Percentiles rank a stretch among this genome's conserved stretches.
Conservation (phyloP, 2,329 filamentous ascomycete species). For the Botrytis tulipae region DNA sequence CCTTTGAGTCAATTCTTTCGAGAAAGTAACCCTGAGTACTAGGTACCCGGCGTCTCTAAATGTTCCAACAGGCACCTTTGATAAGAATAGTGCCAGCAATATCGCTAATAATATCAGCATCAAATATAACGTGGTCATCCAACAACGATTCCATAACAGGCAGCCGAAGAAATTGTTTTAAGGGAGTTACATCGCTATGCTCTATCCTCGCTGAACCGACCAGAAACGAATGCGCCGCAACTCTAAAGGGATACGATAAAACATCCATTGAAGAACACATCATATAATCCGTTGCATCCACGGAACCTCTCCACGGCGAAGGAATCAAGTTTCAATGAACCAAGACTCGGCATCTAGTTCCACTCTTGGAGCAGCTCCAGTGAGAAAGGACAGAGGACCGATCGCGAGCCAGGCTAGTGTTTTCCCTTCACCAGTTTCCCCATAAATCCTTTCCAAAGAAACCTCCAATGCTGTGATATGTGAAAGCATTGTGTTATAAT, state of each 20-base stretch:
- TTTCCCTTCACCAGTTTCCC: neutral
- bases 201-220: neutral
- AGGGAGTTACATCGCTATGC: neutral
- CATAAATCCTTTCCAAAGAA: neutral
- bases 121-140: neutral
- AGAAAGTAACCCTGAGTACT: neutral
- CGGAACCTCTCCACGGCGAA: neutral
- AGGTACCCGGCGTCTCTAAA: neutral
- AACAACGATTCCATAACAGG: neutral
- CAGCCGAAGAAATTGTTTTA: neutral
- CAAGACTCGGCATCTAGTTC: neutral
- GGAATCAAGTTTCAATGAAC: neutral
- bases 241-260: neutral
- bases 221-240: neutral
- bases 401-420: slow-evolving; percentile 12
- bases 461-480: neutral
- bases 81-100: neutral
- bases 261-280: neutral
- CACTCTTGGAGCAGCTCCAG: neutral
- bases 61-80: neutral
- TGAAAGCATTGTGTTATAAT: neutral
- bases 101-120: neutral
- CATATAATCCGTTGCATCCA: neutral
- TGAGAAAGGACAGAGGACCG: slow-evolving; percentile 12
- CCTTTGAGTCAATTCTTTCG: neutral